Conservation (phyloP, 805 yeast genomes). For the Schwanniomyces sp. region DNA sequence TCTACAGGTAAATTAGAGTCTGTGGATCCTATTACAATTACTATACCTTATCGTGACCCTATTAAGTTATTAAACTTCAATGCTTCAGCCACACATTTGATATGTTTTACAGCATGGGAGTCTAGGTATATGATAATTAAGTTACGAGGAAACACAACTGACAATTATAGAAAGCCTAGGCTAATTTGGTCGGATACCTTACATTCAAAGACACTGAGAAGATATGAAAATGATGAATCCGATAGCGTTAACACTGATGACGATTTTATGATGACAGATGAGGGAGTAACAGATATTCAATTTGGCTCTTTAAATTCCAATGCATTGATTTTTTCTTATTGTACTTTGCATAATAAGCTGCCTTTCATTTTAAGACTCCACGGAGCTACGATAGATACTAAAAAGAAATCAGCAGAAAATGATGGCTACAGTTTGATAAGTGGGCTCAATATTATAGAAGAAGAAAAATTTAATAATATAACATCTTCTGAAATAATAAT, state of each 20-base stretch:
- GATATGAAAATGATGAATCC: conserved; percentile 13
- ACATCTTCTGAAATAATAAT: conserved; percentile 36
- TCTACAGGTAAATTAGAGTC: conserved; percentile 14
- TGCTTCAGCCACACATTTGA: conserved; percentile 62
- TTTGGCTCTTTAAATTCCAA: conserved; percentile 45
- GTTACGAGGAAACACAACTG: conserved; percentile 53
- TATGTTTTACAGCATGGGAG: conserved; percentile 78
- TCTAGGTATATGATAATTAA: conserved; percentile 76
- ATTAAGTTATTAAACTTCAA: conserved; percentile 74
- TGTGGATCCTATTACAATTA: conserved; percentile 66
- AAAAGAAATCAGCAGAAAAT: conserved; percentile 5
- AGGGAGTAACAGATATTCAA: conserved; percentile 81
- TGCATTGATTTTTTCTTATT: conserved; percentile 36
- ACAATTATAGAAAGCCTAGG: conserved; percentile 36
- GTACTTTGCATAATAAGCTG: conserved; percentile 34
- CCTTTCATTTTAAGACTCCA: conserved; percentile 32
- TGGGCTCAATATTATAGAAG: conserved; percentile 16
- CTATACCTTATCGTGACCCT: conserved; percentile 86
- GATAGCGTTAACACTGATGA: conserved; percentile 16
- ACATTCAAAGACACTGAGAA: conserved; percentile 10
- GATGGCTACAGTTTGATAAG: conserved; percentile 21
- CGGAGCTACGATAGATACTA: conserved; percentile 51
- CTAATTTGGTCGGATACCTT: conserved; percentile 37
- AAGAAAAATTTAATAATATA: conserved; percentile 43
- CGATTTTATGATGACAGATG: conserved; percentile 60